These are phyloP conservation scores for Cymbomonas tetramitiformis DNA, from an alignment of 139 green algal genomes.

Conservation along the genomic window DNA sequence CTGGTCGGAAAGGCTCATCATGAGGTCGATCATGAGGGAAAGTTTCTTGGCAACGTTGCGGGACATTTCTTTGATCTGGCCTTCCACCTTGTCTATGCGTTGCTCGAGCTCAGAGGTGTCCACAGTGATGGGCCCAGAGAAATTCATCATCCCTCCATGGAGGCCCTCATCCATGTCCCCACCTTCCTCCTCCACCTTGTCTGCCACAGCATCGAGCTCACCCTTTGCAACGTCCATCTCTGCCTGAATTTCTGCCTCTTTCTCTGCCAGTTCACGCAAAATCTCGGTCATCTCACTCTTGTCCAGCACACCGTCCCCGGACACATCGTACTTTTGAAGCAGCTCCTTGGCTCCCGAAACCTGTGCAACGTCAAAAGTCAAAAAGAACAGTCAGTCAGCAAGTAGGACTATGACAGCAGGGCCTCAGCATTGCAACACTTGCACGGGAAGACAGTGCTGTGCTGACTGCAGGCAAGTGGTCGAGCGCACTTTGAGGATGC, in stretches of 20 bases:
- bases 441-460: too few species aligned
- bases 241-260: conserved; percentile 15
- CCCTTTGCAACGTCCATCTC: conserved; percentile 12
- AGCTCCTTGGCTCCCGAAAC: conserved; percentile 18
- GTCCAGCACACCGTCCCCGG: conserved; percentile 19
- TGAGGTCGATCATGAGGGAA: conserved; percentile 25
- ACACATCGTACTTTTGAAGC: conserved; percentile 22
- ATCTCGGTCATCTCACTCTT: conserved; percentile 21
- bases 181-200: conserved; percentile 5
- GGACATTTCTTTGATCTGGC: conserved; percentile 20
- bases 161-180: neutral
- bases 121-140: neutral
- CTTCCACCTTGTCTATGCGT: conserved; percentile 16
- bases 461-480: too few species aligned
- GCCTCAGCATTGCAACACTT: too few species aligned
- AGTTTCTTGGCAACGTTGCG: conserved; percentile 25
- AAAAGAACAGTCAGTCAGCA: too few species aligned
- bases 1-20: conserved; percentile 24
- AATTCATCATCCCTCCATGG: neutral
- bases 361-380: too few species aligned
- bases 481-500: conserved; percentile 8
- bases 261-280: conserved; percentile 16
- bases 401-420: too few species aligned
- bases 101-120: conserved; percentile 8
- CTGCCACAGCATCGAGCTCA: too few species aligned